Base-by-base conservation (phyloP, 495 filamentous ascomycete genomes). In the Lasiosphaeris hirsuta region DNA sequence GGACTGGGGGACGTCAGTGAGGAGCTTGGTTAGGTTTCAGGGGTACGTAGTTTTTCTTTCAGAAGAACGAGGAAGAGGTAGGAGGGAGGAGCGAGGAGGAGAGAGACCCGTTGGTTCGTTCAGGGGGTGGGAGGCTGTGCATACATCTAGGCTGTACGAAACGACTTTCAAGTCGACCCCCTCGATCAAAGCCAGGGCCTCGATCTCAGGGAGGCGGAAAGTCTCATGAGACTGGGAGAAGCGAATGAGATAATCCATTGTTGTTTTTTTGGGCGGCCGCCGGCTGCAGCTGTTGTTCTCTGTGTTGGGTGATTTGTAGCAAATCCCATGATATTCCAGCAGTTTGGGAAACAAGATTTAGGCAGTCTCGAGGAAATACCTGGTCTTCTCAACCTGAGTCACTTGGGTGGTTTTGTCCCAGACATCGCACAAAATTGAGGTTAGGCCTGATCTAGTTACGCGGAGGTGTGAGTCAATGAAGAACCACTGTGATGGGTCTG, bases 181-280 rank as follows among this genome's bases (percentile, higher is more conserved):
- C 34, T 83, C 77, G 11, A 95, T 68, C 7, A 82, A 69, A 7
- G 94, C 93, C 15, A 97, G 72, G 17, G 94, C 84, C 64, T 92
- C 74, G n/a, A 97, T 78, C 71, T 99, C 94, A 8, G 92, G 81
- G 56, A 81, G 81, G 51, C 92, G 88, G 68, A 99, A 99, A 11
- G 82, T 87, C 77, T 97, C 90, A 68, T 97, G 92, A 50, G 81
- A 77, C 69, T 97, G 95, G 10, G 86, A 90, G 67, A 97, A 90
- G 59, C 93, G 88, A 56, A 99, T 86, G 44, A 99, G 82, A 63
- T 88, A 97, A 55, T 94, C 84, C 83, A 90, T 66, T 57, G 49
- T 61, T 11, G 14, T 33, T 40, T 47, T 38, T 86, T 1, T 54
- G 65, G 52, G 35, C 30, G 10, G 3, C 17, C 11, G 40, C 11